phyloP scores from a whole-genome alignment of 148 eudicot species.

The Nepenthes mirabilis region DNA sequence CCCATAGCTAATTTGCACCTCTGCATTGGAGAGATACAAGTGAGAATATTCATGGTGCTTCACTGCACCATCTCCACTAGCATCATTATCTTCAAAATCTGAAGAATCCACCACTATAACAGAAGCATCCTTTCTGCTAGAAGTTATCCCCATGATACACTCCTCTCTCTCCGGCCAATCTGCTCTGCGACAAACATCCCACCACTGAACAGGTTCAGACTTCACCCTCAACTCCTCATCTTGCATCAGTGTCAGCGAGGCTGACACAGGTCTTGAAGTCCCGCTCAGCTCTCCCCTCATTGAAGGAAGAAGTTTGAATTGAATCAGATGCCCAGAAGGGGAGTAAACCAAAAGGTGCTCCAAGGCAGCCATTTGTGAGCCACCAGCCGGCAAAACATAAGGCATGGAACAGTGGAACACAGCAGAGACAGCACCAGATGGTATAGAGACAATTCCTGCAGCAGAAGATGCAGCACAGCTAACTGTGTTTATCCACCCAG shows the following conservation, averaged over 20 bases:
- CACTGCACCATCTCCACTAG: constrained; percentile 6
- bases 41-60: constrained; percentile 21
- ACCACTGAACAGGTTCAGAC: constrained; percentile 15
- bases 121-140: constrained; percentile 1
- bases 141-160: constrained; percentile 6
- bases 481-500: constrained; percentile 28
- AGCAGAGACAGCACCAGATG: constrained; percentile 38
- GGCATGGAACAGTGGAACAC: constrained; percentile 23
- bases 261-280: constrained; percentile 14
- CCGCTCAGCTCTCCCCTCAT: constrained; percentile 11
- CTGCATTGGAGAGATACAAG: constrained; percentile 27
- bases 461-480: constrained; percentile 28
- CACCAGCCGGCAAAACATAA: constrained; percentile 5
- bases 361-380: constrained; percentile 11
- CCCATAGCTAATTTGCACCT: constrained; percentile 26
- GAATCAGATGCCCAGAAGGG: constrained; percentile 35
- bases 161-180: constrained; percentile 23
- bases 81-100: constrained; percentile 3
- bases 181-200: constrained; percentile 23
- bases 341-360: constrained; percentile 35
- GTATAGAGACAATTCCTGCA: constrained; percentile 23
- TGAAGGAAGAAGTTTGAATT: constrained; percentile 26
- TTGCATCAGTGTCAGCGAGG: constrained; percentile 8
- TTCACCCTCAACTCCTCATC: constrained; percentile 21
- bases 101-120: constrained; percentile 8